Evolutionary conservation across 495 filamentous ascomycete genomes (phyloP).

Genomic region (Trichocladium uniseriatum): DNA sequence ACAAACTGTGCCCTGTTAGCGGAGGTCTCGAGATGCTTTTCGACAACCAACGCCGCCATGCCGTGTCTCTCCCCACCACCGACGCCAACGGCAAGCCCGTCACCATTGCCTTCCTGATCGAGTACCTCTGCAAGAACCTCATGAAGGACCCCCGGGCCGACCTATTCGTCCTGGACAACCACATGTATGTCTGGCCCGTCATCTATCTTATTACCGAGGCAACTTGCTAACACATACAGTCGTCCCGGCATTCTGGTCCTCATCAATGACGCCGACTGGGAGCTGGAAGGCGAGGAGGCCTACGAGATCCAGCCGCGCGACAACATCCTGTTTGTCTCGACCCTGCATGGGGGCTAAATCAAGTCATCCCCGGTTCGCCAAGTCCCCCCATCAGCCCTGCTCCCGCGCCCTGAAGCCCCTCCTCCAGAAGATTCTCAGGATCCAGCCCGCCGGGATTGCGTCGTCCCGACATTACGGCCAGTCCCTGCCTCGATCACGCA

Average conservation of each 20-base stretch:
- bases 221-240: conserved; percentile 41
- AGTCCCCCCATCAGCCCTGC: no score
- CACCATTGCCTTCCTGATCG: conserved; percentile 68
- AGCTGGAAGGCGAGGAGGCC: conserved; percentile 85
- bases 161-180: conserved; percentile 77
- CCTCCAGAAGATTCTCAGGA: no score
- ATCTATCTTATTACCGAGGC: no score
- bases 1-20: conserved; percentile 35
- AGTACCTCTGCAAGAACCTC: conserved; percentile 67
- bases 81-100: conserved; percentile 48
- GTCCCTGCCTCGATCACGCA: no score
- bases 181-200: conserved; percentile 76
- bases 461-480: no score
- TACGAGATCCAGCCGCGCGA: conserved; percentile 77
- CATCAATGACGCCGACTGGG: conserved; percentile 98
- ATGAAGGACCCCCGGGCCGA: conserved; percentile 85
- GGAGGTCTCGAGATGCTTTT: conserved; percentile 96
- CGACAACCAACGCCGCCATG: conserved; percentile 64
- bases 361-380: background rate
- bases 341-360: conserved; percentile 79
- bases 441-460: no score
- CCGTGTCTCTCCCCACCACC: conserved; percentile 55
- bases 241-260: conserved; percentile 95
- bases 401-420: no score
- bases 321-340: conserved; percentile 93